Evolutionary conservation across 345 rosid species (phyloP), one percentile per base, ranked within the genome.

Genomic region (Eucalyptus caleyi): DNA sequence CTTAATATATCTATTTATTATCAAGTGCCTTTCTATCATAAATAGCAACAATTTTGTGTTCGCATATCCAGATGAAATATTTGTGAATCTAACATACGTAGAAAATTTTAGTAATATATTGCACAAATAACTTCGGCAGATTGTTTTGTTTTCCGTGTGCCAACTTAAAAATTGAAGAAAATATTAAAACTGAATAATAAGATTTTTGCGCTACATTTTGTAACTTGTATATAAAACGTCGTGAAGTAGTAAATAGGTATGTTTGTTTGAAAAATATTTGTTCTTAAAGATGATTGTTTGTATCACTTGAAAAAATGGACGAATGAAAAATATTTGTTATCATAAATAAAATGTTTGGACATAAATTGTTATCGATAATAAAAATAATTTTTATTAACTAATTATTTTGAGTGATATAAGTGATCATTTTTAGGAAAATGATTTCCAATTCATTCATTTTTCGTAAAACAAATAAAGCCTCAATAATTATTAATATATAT

Each of bases 301-400:
- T 21, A 21, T 54, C 2, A 54, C 60, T 54, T 54, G 0, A 3
- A 54, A 54, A 54, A 21, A 54, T 54, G 21, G 54, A 16, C 4
- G 0, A 21, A 54, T 0, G 0, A 8, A 54, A 54, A 21, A 19
- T 54, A 8, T 54, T 54, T 54, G 0, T 54, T 0, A 19, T 54
- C 59, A 54, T 8, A 19, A 19, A 54, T 19, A 54, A 21, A 21
- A 54, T 21, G 7, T 4, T 54, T 54, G 60, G 11, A 54, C 60
- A 54, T 54, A 21, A 54, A 54, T 54, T 21, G 1, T 54, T 54
- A 23, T 54, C 1, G 5, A 54, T 54, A 54, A 54, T 54, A 54
- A 54, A 54, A 8, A 54, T 54, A 54, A 21, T 54, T 1, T 21
- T 8, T 23, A 21, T 19, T 54, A 54, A 8, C 26, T 54, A 54